A percentile compares a stretch with the other conserved stretches of the same genome.
Evolutionary conservation across 257 asterid genomes (phyloP).

Genomic region (Capsicum pubescens): DNA sequence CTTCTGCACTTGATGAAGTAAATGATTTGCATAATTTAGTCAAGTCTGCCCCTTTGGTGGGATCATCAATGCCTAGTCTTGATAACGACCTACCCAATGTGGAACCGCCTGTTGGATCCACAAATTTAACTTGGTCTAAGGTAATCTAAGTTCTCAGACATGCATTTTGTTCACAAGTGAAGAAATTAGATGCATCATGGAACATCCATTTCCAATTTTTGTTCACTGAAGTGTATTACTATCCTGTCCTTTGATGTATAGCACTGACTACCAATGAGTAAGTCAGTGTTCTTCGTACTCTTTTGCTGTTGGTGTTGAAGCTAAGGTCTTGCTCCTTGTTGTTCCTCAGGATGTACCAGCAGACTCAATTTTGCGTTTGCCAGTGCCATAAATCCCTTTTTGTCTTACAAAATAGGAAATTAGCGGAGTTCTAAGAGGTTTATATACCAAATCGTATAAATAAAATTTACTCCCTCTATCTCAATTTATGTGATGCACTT

Average conservation of each 20-base stretch:
- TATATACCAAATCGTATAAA: not conserved
- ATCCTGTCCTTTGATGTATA: not conserved
- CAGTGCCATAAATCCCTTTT: not conserved
- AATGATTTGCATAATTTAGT: constrained; percentile 38
- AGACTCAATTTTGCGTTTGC: not conserved
- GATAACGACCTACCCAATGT: constrained; percentile 40
- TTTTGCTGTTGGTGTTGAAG: constrained; percentile 12
- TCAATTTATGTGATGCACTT: not conserved
- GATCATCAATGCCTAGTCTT: constrained; percentile 38
- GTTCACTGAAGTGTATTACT: not conserved
- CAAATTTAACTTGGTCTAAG: constrained; percentile 54
- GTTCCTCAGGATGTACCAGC: not conserved
- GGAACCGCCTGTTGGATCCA: constrained; percentile 47
- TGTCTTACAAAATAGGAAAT: not conserved
- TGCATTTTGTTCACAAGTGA: not conserved
- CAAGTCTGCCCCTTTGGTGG: constrained; percentile 50
- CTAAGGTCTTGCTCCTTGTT: constrained; percentile 12
- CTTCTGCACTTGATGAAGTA: constrained; percentile 38
- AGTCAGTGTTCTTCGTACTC: not conserved
- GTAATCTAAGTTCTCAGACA: constrained; percentile 37
- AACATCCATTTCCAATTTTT: not conserved
- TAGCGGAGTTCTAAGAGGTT: not conserved
- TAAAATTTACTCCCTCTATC: not conserved
- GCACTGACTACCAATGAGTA: not conserved
- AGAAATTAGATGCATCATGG: not conserved